Evolutionary conservation across 1,139 yeast species (phyloP).

Genomic region (Blastobotrys ciferrii): DNA sequence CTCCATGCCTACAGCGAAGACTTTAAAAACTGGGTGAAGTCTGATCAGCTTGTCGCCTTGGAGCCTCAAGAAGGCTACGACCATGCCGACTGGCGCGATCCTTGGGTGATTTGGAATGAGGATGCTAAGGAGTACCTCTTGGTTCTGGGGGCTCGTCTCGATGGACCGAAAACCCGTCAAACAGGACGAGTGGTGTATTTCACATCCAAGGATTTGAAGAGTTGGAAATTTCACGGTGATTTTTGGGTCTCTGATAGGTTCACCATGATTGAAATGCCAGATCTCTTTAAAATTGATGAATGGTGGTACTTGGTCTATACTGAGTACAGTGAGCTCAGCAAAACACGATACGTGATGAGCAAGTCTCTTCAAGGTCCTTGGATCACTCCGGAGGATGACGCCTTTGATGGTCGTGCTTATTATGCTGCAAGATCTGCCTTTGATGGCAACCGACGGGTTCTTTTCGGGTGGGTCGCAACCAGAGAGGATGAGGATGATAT

Average conservation of each 20-base stretch:
- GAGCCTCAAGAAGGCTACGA: slow-evolving; percentile 13
- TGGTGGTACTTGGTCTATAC: slow-evolving; percentile 17
- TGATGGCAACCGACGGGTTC: slow-evolving; percentile 14
- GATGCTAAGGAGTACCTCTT: slow-evolving; percentile 12
- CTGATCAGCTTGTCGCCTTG: slow-evolving; percentile 7
- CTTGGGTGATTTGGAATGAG: slow-evolving; percentile 16
- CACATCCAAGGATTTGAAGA: slow-evolving; percentile 13
- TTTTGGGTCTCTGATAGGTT: slow-evolving; percentile 14
- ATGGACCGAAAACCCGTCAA: slow-evolving; percentile 15
- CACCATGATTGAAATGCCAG: slow-evolving; percentile 17
- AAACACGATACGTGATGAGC: slow-evolving; percentile 16
- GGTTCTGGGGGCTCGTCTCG: slow-evolving; percentile 13
- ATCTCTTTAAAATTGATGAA: slow-evolving; percentile 13
- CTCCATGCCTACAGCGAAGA: slow-evolving; percentile 13
- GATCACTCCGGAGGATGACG: slow-evolving; percentile 16
- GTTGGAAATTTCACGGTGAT: slow-evolving; percentile 14
- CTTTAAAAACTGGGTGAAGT: slow-evolving; percentile 12
- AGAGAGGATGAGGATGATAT: slow-evolving; percentile 15
- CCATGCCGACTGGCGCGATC: slow-evolving; percentile 14
- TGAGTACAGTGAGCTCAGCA: slow-evolving; percentile 16
- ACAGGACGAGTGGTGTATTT: slow-evolving; percentile 14
- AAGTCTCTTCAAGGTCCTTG: slow-evolving; percentile 14
- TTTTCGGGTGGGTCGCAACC: slow-evolving; percentile 16
- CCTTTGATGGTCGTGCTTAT: slow-evolving; percentile 15
- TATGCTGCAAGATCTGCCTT: slow-evolving; percentile 17